Evolutionary conservation across 2,329 filamentous ascomycete genomes (phyloP).

Genomic region (Trichoderma atroviride): DNA sequence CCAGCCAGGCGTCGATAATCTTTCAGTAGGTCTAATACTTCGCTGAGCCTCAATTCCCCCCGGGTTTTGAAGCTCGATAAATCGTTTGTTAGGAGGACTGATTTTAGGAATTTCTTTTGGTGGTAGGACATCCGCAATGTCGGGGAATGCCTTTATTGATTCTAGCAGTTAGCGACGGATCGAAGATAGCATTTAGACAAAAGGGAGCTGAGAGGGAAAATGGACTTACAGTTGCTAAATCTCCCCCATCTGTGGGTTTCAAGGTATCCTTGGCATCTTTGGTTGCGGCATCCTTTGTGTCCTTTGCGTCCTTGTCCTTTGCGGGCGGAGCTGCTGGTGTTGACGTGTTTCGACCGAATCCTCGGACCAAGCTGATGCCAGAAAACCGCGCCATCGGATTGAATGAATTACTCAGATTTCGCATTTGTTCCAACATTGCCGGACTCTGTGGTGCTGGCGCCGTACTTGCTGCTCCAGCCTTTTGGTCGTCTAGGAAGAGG

Average conservation of each 20-base stretch:
- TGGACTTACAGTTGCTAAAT: conserved; percentile 58
- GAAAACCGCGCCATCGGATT: conserved; percentile 82
- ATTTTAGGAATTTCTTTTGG: conserved; percentile 60
- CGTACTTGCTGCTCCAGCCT: conserved; percentile 28
- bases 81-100: conserved; percentile 69
- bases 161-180: conserved; percentile 11
- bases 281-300: conserved; percentile 26
- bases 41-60: conserved; percentile 70
- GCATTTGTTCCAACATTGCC: conserved; percentile 76
- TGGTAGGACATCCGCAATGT: conserved; percentile 57
- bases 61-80: conserved; percentile 71
- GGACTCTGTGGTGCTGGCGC: conserved; percentile 44
- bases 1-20: conserved; percentile 75
- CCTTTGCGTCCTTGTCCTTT: conserved; percentile 22
- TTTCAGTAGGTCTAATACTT: conserved; percentile 69
- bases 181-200: too few relatives aligned
- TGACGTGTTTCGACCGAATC: conserved; percentile 65
- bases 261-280: conserved; percentile 39
- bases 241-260: conserved; percentile 53
- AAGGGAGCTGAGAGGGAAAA: background rate
- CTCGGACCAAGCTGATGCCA: conserved; percentile 71
- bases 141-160: conserved; percentile 58
- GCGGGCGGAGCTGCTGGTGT: conserved; percentile 40
- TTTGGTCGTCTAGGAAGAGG: conserved; percentile 50
- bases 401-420: conserved; percentile 75